These are phyloP conservation scores for Aschersonia sp. DNA, from an alignment of 2,329 filamentous ascomycete species.

Conservation along the genomic window DNA sequence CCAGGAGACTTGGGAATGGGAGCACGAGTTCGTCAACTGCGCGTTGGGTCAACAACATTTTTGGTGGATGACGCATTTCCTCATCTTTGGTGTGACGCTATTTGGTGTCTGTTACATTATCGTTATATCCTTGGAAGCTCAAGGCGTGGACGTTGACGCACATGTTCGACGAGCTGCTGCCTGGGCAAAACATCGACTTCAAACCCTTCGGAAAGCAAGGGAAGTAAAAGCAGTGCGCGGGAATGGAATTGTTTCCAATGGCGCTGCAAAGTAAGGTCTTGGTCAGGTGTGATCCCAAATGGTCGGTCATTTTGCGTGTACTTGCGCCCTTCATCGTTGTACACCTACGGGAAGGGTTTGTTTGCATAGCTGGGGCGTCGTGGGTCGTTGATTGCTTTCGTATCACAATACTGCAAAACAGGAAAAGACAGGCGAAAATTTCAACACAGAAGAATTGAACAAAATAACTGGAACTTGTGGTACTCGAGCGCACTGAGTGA, in stretches of 20 bases:
- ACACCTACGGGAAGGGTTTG: not conserved
- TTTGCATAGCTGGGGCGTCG: slow-evolving; percentile 2
- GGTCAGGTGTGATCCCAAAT: slow-evolving; percentile 8
- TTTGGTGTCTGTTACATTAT: slow-evolving; percentile 12
- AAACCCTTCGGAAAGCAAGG: slow-evolving; percentile 1
- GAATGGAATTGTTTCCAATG: slow-evolving; percentile 5
- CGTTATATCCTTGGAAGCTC: slow-evolving; percentile 10
- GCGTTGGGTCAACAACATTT: slow-evolving; percentile 73
- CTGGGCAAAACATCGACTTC: slow-evolving; percentile 6
- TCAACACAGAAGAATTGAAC: not conserved
- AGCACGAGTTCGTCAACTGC: slow-evolving; percentile 67
- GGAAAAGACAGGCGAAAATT: not conserved
- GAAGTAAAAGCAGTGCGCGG: not conserved
- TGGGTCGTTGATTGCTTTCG: not conserved
- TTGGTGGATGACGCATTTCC: slow-evolving; percentile 83
- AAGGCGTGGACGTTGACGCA: slow-evolving; percentile 21
- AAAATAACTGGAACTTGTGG: not conserved
- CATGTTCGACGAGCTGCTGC: slow-evolving; percentile 8
- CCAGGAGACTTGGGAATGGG: slow-evolving; percentile 56
- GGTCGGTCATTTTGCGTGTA: slow-evolving; percentile 1
- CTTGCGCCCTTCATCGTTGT: not conserved
- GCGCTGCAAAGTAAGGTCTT: slow-evolving; percentile 8
- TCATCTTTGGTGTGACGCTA: slow-evolving; percentile 40
- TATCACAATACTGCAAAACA: not conserved
- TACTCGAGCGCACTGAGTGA: no score